phyloP scores from a whole-genome alignment of 805 yeast species.

The Pichia phayaonensis region DNA sequence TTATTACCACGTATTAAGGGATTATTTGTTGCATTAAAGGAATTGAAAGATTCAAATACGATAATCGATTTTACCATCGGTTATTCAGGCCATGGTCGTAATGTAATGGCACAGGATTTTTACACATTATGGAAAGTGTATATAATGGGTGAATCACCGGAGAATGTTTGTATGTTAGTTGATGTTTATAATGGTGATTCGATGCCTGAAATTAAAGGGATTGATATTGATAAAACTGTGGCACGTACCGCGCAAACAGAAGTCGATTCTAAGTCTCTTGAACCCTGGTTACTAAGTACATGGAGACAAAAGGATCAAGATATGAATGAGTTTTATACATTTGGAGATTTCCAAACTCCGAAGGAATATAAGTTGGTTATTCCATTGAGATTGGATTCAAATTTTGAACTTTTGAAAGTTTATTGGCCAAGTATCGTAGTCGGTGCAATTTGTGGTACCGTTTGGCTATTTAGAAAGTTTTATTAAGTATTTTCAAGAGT shows the following conservation, averaged over 20 bases:
- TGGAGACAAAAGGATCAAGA: conserved; percentile 78
- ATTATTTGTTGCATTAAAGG: conserved; percentile 53
- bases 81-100: conserved; percentile 59
- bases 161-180: conserved; percentile 54
- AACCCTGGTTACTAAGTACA: conserved; percentile 60
- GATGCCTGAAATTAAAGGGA: conserved; percentile 27
- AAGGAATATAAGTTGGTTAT: conserved; percentile 14
- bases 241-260: conserved; percentile 19
- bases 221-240: conserved; percentile 34
- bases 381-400: conserved; percentile 15
- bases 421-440: background rate
- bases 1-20: conserved; percentile 84
- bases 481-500: background rate
- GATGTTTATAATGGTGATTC: conserved; percentile 35
- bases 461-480: background rate
- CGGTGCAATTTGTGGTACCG: background rate
- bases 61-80: conserved; percentile 82
- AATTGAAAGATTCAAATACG: conserved; percentile 44
- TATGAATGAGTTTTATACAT: conserved; percentile 51
- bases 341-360: conserved; percentile 41
- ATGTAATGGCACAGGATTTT: conserved; percentile 68
- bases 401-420: background rate
- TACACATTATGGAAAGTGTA: conserved; percentile 61
- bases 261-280: conserved; percentile 38
- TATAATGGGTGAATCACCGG: conserved; percentile 67